Evolutionary conservation across 1,284 basidiomycete species (phyloP), one percentile per base, ranked within the genome.

Genomic region (Rhodotorula sp.): DNA sequence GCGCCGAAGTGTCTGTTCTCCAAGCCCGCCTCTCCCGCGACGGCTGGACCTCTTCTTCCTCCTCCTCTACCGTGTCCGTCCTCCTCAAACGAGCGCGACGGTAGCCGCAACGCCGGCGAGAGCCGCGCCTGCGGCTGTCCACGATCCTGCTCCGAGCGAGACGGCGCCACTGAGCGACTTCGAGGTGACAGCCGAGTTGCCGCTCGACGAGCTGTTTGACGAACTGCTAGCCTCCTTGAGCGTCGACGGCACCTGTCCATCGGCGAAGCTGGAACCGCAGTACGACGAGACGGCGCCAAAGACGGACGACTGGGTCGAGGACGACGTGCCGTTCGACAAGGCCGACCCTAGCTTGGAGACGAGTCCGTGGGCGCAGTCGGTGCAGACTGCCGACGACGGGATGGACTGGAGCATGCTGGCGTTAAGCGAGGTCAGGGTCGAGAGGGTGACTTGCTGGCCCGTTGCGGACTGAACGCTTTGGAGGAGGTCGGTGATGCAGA

Each of bases 331-430:
- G 32, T 27, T 36, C 30, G 30, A 29, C 10, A 70, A 49, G 27
- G 62, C n/a, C 0, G 63, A 60, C 4, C 20, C 5, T 22, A 67
- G 53, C 46, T 64, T 59, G 47, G 63, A 56, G 13, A 68, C 36
- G 22, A 74, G 44, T 1, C 53, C 73, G 36, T 70, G 66, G 19
- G 57, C 55, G 70, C 73, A 74, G 44, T 70, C 67, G 29, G 71
- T 70, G 68, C 73, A 74, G 39, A 70, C 60, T 17, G 57, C 32
- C 4, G 65, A 52, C 1, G 67, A 5, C 4, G 63, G 61, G 54
- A 72, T n/a, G 4, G 36, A 22, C 30, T 47, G 1, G 27, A 73
- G 36, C 13, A 51, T 46, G 24, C 46, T 52, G 3, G 60, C 24
- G 61, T 66, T 57, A 53, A 70, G 53, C 20, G 58, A 39, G 2